Percentiles rank a stretch among this genome's conserved stretches.
Evolutionary conservation across 495 filamentous ascomycete species (phyloP).

Genomic region (Talaromyces thailandensis): DNA sequence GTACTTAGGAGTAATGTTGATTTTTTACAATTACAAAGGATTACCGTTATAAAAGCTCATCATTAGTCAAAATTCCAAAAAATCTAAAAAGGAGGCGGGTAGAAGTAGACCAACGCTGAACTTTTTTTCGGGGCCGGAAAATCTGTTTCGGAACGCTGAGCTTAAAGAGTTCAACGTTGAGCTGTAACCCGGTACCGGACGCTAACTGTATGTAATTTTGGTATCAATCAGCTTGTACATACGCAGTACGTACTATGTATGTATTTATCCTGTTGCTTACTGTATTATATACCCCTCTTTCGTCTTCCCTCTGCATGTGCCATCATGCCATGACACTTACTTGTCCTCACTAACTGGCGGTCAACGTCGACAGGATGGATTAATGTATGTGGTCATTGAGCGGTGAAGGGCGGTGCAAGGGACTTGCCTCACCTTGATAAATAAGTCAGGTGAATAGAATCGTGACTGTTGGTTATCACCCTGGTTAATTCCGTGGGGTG

Average conservation of each 20-base stretch:
- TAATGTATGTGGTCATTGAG: neutral
- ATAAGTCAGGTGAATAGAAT: neutral
- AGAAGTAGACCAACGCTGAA: too few relatives aligned
- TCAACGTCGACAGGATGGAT: neutral
- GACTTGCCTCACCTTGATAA: neutral
- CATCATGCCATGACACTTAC: neutral
- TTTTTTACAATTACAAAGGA: too few relatives aligned
- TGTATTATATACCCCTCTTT: too few relatives aligned
- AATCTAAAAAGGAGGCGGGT: too few relatives aligned
- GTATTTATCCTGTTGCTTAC: too few relatives aligned
- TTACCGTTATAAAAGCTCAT: too few relatives aligned
- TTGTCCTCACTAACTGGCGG: neutral
- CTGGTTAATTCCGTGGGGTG: neutral
- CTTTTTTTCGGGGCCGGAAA: too few relatives aligned
- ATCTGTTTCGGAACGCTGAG: too few relatives aligned
- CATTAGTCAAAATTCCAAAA: too few relatives aligned
- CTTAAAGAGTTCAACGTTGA: too few relatives aligned
- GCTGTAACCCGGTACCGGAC: too few relatives aligned
- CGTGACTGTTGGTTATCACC: neutral
- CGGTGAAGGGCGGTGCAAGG: neutral
- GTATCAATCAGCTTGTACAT: neutral
- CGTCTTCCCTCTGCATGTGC: neutral
- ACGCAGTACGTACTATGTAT: neutral
- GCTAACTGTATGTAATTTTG: neutral
- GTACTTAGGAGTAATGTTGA: too few relatives aligned